phyloP scores from a whole-genome alignment of 2,329 filamentous ascomycete genomes.

The Akanthomyces muscarius region DNA sequence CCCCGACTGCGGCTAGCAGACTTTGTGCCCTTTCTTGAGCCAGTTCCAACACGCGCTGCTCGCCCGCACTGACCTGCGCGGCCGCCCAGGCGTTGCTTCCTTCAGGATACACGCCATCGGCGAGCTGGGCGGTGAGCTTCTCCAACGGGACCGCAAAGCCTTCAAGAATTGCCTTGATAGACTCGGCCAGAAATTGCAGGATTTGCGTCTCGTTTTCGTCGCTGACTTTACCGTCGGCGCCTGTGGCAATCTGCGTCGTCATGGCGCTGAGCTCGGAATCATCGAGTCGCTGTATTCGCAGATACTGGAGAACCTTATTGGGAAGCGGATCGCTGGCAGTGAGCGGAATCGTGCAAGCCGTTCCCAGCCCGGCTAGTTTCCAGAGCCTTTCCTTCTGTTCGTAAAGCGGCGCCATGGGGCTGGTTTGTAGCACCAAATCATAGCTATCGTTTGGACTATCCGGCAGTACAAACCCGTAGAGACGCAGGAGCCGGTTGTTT shows the following conservation, averaged over 20 bases:
- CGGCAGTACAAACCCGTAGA: slow-evolving; percentile 36
- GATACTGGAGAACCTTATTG: slow-evolving; percentile 31
- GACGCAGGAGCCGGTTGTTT: slow-evolving; percentile 34
- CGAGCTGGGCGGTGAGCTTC: slow-evolving; percentile 30
- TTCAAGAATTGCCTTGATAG: slow-evolving; percentile 28
- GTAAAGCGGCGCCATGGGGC: slow-evolving; percentile 31
- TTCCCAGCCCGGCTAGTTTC: slow-evolving; percentile 30
- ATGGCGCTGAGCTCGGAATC: slow-evolving; percentile 28
- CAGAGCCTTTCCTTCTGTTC: slow-evolving; percentile 34
- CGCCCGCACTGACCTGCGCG: slow-evolving; percentile 25
- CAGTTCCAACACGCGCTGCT: slow-evolving; percentile 32
- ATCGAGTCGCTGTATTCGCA: slow-evolving; percentile 32
- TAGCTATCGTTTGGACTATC: slow-evolving; percentile 34
- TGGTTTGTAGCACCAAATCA: slow-evolving; percentile 33
- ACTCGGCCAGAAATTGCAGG: slow-evolving; percentile 31
- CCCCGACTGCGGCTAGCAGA: slow-evolving; percentile 21
- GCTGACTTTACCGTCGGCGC: slow-evolving; percentile 26
- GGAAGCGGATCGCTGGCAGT: slow-evolving; percentile 32
- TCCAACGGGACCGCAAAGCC: slow-evolving; percentile 29
- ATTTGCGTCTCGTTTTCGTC: slow-evolving; percentile 31
- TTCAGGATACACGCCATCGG: slow-evolving; percentile 27
- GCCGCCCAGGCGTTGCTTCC: slow-evolving; percentile 34
- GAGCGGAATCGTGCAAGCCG: slow-evolving; percentile 31
- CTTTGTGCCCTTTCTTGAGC: slow-evolving; percentile 30
- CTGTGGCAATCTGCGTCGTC: slow-evolving; percentile 23